Evolutionary conservation across 441 rosid genomes (phyloP), one percentile per base, ranked within the genome.

Genomic region (Sinapis alba): DNA sequence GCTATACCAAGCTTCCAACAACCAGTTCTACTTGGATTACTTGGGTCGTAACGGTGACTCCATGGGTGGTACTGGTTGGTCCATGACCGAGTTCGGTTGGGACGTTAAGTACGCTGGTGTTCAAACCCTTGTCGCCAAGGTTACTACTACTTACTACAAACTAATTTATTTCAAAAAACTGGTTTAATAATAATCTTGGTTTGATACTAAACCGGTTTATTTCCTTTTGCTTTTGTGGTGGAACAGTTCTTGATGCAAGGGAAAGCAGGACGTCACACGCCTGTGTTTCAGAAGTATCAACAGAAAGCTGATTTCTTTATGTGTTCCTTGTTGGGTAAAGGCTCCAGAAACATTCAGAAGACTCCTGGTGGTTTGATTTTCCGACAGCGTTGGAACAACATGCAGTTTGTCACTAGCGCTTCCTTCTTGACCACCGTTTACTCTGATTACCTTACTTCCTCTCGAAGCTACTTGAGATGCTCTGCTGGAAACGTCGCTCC

Each of bases 351-450:
- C 71, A 32, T 73, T 57, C 75, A 72, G 57, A 72, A 58, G 64
- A 72, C 98, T 62, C 98, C 99, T 0, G 99, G 97, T 6, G 99
- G 99, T 32, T 85, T 95, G 68, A 79, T 95, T 65, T 93, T 91
- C 91, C 86, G 93, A 41, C 98, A 92, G 74, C 86, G 85, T 26
- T 95, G 99, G 99, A 95, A 95, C 88, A 95, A 95, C 68, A 77
- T 95, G 98, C 99, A 95, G 82, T 93, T 91, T 16, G 99, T 90
- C 65, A 93, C 97, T 0, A 84, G 94, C 6, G 89, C 99, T 30
- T 85, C 99, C 1, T 91, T 95, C 85, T 78, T 95, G 64, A 68
- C 86, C 24, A 85, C 95, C 0, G 91, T 90, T 21, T 95, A 91
- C 83, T 83, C 97, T 20, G 99, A 95, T 69, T 93, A 88, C 80